Conservation (phyloP, 176 grass and related monocot species). For the Triticum turgidum region DNA sequence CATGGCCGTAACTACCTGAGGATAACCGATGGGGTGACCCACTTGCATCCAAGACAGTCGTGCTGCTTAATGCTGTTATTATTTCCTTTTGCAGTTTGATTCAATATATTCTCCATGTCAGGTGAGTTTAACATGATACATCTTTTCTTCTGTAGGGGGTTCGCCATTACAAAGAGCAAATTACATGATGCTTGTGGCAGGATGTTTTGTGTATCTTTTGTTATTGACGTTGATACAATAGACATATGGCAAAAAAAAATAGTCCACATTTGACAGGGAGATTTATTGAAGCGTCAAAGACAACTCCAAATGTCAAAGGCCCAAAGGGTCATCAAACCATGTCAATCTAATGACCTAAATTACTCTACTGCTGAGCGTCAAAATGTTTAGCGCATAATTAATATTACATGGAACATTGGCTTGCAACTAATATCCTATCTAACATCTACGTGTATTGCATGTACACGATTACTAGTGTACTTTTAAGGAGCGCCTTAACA, state of each 20-base stretch:
- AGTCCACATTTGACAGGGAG: neutral
- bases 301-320: neutral
- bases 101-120: neutral
- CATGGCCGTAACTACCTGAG: no score
- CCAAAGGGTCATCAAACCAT: neutral
- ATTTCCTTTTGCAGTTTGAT: neutral
- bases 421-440: neutral
- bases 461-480: neutral
- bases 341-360: neutral
- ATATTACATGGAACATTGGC: neutral
- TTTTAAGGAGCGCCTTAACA: no score
- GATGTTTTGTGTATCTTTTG: constrained; percentile 27
- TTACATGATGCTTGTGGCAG: constrained; percentile 28
- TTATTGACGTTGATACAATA: constrained; percentile 26
- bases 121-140: neutral
- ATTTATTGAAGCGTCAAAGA: neutral
- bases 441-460: neutral
- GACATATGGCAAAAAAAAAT: neutral
- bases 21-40: neutral
- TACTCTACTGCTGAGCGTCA: neutral
- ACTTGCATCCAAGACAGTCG: neutral
- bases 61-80: constrained; percentile 12
- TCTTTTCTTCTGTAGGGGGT: constrained; percentile 13
- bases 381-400: neutral
- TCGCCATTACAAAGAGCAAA: constrained; percentile 15